Evolutionary conservation across 371 early-diverging fungal genomes (phyloP), one percentile per base, ranked within the genome.

Genomic region (Basidiobolus meristosporus): DNA sequence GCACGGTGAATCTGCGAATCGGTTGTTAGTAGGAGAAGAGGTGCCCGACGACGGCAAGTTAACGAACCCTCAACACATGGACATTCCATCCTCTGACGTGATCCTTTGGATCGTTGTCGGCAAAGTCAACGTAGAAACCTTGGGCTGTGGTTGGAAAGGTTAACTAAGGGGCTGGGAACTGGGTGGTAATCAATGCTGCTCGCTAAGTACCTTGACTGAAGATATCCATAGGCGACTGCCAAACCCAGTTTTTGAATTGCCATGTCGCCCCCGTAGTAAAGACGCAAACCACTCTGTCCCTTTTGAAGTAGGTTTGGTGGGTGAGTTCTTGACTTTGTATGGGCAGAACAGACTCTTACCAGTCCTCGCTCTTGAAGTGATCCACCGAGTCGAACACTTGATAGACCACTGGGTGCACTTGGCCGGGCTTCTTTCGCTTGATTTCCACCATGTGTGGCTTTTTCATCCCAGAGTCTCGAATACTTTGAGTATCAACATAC

Each of bases 211-310:
- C 73, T 53, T 77, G 66, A 14, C 63, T 60, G 54, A 91, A 90
- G 11, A 91, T 51, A 34, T 82, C 79, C 9, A 73, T 62, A 1
- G 90, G 88, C 17, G 72, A 68, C 33, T 68, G 68, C 73, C 83
- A 89, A 45, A 70, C 76, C 89, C 89, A 91, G 17, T 75, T 72
- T 46, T 82, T 83, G 53, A 90, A 88, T 55, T 93, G 91, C 95
- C 95, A 93, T 28, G 68, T 65, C 30, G 81, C 82, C 19, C 91
- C 91, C 31, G 70, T 71, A 11, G 82, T 77, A 52, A 93, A 82
- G 12, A 90, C 88, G 33, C 81, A 86, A 0, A 84, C 82, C 4
- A 93, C 77, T 26, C 81, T 74, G 36, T 85, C 80, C 85, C 74
- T 69, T 43, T 4, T 29, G 18, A 22, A 20, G 11, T 20, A 39